Conservation (phyloP, 805 yeast species). For the Ogataea trehalophila region DNA sequence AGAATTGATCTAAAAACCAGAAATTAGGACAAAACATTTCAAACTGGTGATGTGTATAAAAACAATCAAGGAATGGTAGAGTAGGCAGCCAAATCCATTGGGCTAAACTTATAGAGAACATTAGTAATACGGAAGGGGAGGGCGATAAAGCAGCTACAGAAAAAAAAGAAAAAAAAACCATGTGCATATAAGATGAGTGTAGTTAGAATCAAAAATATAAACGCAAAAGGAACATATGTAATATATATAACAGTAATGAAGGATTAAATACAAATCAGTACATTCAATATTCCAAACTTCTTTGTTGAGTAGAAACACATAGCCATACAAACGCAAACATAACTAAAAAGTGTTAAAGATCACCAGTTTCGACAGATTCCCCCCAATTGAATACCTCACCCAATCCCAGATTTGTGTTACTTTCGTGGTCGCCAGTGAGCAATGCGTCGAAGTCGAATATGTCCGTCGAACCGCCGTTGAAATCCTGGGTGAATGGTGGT, state of each 20-base stretch:
- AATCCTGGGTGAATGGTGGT: constrained; percentile 24
- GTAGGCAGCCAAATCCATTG: neutral
- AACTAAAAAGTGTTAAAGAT: constrained; percentile 10
- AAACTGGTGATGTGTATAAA: no score
- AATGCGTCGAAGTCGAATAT: constrained; percentile 41
- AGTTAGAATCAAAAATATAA: neutral
- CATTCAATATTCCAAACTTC: neutral
- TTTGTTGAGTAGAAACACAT: neutral
- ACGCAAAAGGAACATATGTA: neutral
- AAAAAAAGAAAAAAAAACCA: neutral
- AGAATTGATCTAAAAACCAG: neutral
- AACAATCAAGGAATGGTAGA: no score
- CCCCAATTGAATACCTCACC: constrained; percentile 36
- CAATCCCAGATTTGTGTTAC: constrained; percentile 30
- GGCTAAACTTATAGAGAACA: no score
- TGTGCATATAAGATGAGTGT: constrained; percentile 2
- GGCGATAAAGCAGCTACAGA: neutral
- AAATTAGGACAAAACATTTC: no score
- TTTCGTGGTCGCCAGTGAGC: constrained; percentile 36
- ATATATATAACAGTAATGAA: neutral
- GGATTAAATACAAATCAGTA: neutral
- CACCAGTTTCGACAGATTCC: constrained; percentile 38
- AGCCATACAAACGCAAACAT: neutral
- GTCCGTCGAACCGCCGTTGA: constrained; percentile 33
- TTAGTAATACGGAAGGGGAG: no score